These are phyloP conservation scores for Phaffomyces thermotolerans DNA, from an alignment of 805 yeast species.

Conservation along the genomic window DNA sequence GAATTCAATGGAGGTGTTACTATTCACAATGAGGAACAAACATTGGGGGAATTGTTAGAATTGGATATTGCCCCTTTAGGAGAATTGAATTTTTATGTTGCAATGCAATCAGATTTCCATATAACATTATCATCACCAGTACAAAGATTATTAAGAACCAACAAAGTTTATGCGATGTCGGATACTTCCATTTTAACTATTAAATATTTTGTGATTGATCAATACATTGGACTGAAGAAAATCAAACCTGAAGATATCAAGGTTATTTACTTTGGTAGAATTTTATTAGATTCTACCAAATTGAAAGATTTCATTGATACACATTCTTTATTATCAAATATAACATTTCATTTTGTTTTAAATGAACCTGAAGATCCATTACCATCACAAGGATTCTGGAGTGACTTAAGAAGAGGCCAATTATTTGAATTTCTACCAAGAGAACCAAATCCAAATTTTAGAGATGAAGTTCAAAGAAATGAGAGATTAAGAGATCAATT, in stretches of 20 bases:
- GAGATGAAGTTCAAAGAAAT: constrained; percentile 20
- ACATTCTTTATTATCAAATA: background rate
- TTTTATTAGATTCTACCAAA: constrained; percentile 14
- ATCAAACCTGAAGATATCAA: constrained; percentile 18
- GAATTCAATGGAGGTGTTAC: constrained; percentile 16
- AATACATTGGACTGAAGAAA: constrained; percentile 13
- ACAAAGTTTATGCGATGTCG: constrained; percentile 10
- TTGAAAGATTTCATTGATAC: constrained; percentile 12
- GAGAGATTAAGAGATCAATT: constrained; percentile 18
- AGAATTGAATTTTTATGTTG: constrained; percentile 22
- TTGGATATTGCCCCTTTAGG: constrained; percentile 30
- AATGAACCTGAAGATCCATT: constrained; percentile 13
- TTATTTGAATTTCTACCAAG: constrained; percentile 26
- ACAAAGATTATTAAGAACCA: constrained; percentile 10
- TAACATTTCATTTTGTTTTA: constrained; percentile 18
- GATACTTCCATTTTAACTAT: constrained; percentile 18
- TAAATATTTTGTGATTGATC: constrained; percentile 21
- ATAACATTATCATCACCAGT: constrained; percentile 22
- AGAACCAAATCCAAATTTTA: constrained; percentile 23
- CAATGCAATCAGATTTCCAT: constrained; percentile 16
- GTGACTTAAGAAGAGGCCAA: constrained; percentile 20
- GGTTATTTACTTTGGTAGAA: constrained; percentile 22
- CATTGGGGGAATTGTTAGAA: constrained; percentile 24
- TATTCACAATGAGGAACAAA: constrained; percentile 12
- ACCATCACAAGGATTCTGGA: constrained; percentile 21